Evolutionary conservation across 163 green algal genomes (phyloP), one percentile per base, ranked within the genome.

Genomic region (Scenedesmus sp.): DNA sequence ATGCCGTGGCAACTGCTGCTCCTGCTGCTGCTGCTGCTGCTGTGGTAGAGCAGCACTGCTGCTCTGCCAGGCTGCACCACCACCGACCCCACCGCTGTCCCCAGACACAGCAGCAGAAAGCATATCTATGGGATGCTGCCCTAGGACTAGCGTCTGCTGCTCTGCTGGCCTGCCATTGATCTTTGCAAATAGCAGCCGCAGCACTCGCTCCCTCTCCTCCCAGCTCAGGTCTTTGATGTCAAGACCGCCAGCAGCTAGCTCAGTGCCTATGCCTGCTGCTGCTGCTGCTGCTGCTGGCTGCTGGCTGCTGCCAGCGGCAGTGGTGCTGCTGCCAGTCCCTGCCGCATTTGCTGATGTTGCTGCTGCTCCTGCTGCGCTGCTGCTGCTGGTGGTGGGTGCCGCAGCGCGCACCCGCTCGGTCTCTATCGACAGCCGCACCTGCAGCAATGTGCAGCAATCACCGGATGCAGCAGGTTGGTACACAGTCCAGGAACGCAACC

Each of bases 111-210:
- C 46, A 26, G 77, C 77, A 62, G 52, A 4, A 16, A 64, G 54
- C 3, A 57, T 54, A 54, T 73, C 23, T 4, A 77, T 23, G 1
- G 56, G 60, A 10, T 82, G 84, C 59, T 55, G 60, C 15, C n/a
- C n/a, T 62, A 89, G 84, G 23, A 62, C 57, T 7, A 56, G 10
- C 23, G 23, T 12, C 26, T 10, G 59, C 84, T 26, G 84, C 13
- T 89, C 84, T 46, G 9, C 62, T 34, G 94, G 87, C 87, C 95
- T 92, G 86, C 96, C 95, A 93, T 98, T 98, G 79, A 99, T 96
- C 88, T 97, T 97, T 16, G 96, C 90, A 91, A 99, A 98, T 74
- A 99, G 93, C 59, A 99, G 92, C 73, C 96, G 91, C 84, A 99
- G 92, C 9, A 99, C 95, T 3, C 95, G 94, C 91, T 99, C 97